Evolutionary conservation across 2,329 filamentous ascomycete species (phyloP).

Genomic region (Chaetomiaceae sp.): DNA sequence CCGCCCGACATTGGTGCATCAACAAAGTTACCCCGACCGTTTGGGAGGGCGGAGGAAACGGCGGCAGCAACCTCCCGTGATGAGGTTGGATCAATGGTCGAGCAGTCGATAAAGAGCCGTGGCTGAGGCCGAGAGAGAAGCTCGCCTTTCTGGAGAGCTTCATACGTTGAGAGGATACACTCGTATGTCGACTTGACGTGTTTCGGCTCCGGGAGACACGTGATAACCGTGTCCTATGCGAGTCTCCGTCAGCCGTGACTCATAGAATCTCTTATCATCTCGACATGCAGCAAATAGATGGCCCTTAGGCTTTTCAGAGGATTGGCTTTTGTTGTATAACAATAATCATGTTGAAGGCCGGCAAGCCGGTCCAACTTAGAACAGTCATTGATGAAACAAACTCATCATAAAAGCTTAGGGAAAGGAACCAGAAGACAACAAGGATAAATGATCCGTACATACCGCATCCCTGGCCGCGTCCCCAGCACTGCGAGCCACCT

Average conservation of each 20-base stretch:
- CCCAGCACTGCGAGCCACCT: constrained; percentile 42
- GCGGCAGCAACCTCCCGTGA: constrained; percentile 72
- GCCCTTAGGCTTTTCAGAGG: constrained; percentile 54
- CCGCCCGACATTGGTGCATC: constrained; percentile 97
- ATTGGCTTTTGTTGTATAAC: constrained; percentile 62
- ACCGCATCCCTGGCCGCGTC: constrained; percentile 52
- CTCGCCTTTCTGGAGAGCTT: constrained; percentile 45
- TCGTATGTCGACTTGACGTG: constrained; percentile 83
- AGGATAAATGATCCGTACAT: constrained; percentile 29
- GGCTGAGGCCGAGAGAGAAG: constrained; percentile 47
- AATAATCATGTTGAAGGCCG: constrained; percentile 59
- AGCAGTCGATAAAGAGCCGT: constrained; percentile 90
- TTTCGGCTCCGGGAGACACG: constrained; percentile 80
- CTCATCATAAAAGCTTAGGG: constrained; percentile 27
- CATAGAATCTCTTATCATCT: background rate
- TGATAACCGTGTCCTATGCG: constrained; percentile 58
- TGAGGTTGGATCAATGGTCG: constrained; percentile 88
- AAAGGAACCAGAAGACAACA: background rate
- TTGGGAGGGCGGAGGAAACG: constrained; percentile 50
- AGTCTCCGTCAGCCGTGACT: constrained; percentile 11
- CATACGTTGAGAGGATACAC: constrained; percentile 48
- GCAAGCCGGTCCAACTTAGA: constrained; percentile 65
- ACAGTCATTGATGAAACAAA: constrained; percentile 49
- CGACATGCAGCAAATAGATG: background rate
- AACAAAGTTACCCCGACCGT: constrained; percentile 71